Conservation (phyloP, 1,139 yeast genomes). For the Suhomyces anneliseae region DNA sequence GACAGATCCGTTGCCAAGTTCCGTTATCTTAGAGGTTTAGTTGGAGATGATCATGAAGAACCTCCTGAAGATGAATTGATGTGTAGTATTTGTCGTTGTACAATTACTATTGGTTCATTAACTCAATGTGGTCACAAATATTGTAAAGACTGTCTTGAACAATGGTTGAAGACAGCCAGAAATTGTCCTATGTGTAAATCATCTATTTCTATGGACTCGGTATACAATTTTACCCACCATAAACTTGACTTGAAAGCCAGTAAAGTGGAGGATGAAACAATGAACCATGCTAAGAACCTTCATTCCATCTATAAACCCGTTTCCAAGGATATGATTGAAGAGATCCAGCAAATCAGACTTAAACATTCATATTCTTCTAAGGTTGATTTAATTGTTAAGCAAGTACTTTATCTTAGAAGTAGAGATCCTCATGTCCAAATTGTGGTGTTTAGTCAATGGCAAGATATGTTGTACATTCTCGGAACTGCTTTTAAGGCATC, state of each 20-base stretch:
- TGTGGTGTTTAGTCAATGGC: slow-evolving; percentile 87
- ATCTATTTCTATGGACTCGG: slow-evolving; percentile 39
- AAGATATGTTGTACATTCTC: slow-evolving; percentile 65
- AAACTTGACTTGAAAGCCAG: slow-evolving; percentile 50
- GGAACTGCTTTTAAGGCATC: slow-evolving; percentile 66
- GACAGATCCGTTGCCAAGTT: slow-evolving; percentile 52
- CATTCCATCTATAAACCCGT: slow-evolving; percentile 52
- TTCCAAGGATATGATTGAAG: slow-evolving; percentile 37
- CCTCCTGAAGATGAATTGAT: slow-evolving; percentile 29
- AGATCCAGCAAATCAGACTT: slow-evolving; percentile 46
- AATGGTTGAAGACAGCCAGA: slow-evolving; percentile 60
- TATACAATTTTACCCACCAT: slow-evolving; percentile 60
- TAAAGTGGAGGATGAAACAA: slow-evolving; percentile 28
- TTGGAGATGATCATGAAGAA: slow-evolving; percentile 14
- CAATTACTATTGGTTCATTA: slow-evolving; percentile 71
- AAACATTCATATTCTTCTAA: slow-evolving; percentile 72
- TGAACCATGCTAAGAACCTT: slow-evolving; percentile 25
- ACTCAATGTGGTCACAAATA: slow-evolving; percentile 90
- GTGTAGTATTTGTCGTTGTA: slow-evolving; percentile 76
- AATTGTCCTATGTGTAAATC: slow-evolving; percentile 81
- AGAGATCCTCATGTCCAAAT: slow-evolving; percentile 71
- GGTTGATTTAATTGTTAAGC: slow-evolving; percentile 77
- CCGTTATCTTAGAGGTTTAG: slow-evolving; percentile 59
- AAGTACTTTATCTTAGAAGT: slow-evolving; percentile 59
- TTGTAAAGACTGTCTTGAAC: slow-evolving; percentile 71